A percentile compares a stretch with the other conserved stretches of the same genome.
Conservation (phyloP, 352 stramenopile genomes). For the Lagenidium giganteum region DNA sequence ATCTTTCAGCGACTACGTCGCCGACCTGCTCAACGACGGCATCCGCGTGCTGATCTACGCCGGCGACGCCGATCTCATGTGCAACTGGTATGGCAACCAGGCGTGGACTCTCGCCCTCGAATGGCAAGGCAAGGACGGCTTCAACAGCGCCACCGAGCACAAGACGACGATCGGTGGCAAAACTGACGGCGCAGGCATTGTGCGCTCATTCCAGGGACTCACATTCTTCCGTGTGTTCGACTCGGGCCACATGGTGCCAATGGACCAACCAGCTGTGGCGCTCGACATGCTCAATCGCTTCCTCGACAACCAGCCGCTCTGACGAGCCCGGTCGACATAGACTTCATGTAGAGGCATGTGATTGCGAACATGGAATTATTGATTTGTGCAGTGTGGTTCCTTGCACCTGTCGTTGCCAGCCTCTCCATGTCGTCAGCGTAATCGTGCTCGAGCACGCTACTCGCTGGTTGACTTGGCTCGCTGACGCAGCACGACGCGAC, state of each 20-base stretch:
- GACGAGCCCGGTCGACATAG: background rate
- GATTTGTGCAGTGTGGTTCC: background rate
- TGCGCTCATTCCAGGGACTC: slow-evolving; percentile 15
- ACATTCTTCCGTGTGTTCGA: slow-evolving; percentile 32
- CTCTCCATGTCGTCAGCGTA: background rate
- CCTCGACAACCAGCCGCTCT: slow-evolving; percentile 20
- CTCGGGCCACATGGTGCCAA: slow-evolving; percentile 41
- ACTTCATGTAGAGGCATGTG: background rate
- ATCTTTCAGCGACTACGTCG: slow-evolving; percentile 81
- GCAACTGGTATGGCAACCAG: slow-evolving; percentile 95
- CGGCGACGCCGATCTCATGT: slow-evolving; percentile 96
- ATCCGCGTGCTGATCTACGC: slow-evolving; percentile 92
- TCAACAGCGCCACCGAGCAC: slow-evolving; percentile 46
- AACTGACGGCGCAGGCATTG: slow-evolving; percentile 16
- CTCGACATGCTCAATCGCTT: slow-evolving; percentile 44
- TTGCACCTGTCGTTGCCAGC: background rate
- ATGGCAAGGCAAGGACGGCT: slow-evolving; percentile 87
- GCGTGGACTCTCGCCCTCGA: slow-evolving; percentile 91
- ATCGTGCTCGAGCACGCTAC: background rate
- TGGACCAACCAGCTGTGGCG: slow-evolving; percentile 37
- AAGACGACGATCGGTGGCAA: slow-evolving; percentile 15
- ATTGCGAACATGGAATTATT: background rate
- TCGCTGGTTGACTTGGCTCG: no score
- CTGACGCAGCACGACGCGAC: background rate
- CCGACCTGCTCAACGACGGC: slow-evolving; percentile 75